Evolutionary conservation across 495 filamentous ascomycete species (phyloP), one percentile per base, ranked within the genome.

Genomic region (Friedmanniomyces simplex): DNA sequence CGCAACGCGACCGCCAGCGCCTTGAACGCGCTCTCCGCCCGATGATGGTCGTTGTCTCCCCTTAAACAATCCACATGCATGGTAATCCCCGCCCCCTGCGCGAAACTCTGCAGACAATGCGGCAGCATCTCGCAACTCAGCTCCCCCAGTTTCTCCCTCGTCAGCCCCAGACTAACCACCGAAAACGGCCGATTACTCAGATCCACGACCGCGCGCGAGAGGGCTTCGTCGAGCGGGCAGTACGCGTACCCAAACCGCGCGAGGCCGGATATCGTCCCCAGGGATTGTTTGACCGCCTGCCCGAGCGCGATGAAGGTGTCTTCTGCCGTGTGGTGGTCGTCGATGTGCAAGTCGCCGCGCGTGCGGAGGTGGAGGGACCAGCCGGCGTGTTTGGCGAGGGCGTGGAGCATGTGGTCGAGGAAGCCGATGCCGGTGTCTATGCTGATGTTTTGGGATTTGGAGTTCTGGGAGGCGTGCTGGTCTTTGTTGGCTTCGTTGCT

Each of bases 301-400:
- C 93, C 93, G 46, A 98, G 83, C 20, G 89, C 88, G 61, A 98
- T 82, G 76, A 88, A 93, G 52, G 86, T 86, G 74, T 98, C 93
- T 82, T 98, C 93, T 55, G 91, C 84, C 5, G 91, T 95, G 77
- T 98, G 93, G 75, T 98, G 93, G 78, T 97, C 93, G 75, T 98
- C 93, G 73, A 98, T 91, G 74, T 91, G 85, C 24, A 97, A 69
- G 74, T 98, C 93, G 18, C 93, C 93, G 69, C 83, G 79, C 65
- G 88, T 91, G 43, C 81, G 76, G 22, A 98, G 72, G 10, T 80
- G 80, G 63, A 98, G 71, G 76, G 84, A 89, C 93, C 91, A 96
- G 18, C 91, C 91, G 0, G 87, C 82, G 72, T 98, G 93, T 69
- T 98, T 97, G 1, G 93, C 86, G 39, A 96, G 81, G 26, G 93